Evolutionary conservation across 768 basidiomycete species (phyloP), one percentile per base, ranked within the genome.

Genomic region (Boletales sp.): DNA sequence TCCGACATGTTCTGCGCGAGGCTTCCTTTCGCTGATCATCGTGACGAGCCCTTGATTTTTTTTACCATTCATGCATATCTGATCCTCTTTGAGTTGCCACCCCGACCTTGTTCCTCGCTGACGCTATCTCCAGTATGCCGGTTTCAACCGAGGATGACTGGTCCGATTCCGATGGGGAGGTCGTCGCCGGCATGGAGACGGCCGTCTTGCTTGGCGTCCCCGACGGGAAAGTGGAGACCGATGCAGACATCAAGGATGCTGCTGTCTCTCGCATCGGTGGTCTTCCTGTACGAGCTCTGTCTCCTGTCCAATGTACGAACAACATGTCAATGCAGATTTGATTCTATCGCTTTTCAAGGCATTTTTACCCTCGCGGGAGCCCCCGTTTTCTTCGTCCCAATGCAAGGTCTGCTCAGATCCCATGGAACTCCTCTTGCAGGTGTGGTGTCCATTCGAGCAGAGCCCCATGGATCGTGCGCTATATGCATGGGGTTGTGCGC

Each of bases 31-130:
- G 57, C 58, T 51, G 67, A 71, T 40, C 51, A 57, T 74, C 54
- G 63, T 86, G 89, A 90, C 80, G 88, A 90, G 60, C 72, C 74
- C 52, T 68, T 70, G 65, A 69, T 72, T 69, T 52, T 62, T 34
- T 75, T 73, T 87, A 87, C 90, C 89, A 92, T 93, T 93, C 90
- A 93, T 92, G 90, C 89, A 75, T 85, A 75, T 73, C 90, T 92
- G 90, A 91, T 71, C 61, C 60, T 64, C 48, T 11, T 39, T 44
- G 25, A 28, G 25, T 46, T 40, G 2, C 39, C 21, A 49, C 49
- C 56, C 13, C 14, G 14, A 9, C 19, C 0, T 15, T 17, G 15
- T 46, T 46, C 48, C 49, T 58, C 44, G 31, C 44, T 51, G 45
- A 57, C 41, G 6, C 4, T 14, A 11, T 50, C 50, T 36, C 14